These are phyloP conservation scores for Keithomyces neogunnii DNA, from an alignment of 2,329 filamentous ascomycete genomes.

Conservation along the genomic window DNA sequence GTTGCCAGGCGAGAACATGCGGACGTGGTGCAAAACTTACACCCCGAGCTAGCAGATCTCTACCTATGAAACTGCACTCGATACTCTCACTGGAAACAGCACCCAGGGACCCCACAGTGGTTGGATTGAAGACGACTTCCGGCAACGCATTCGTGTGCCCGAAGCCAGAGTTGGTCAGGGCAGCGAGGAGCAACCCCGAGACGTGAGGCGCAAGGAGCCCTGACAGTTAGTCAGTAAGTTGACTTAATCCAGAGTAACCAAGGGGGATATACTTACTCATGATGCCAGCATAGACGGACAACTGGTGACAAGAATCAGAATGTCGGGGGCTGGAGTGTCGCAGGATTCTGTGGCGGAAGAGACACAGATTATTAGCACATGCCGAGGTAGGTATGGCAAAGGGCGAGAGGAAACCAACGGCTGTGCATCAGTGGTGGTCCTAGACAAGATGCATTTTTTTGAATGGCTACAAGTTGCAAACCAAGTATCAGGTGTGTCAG, in stretches of 20 bases:
- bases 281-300: not conserved
- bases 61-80: slow-evolving; percentile 62
- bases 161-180: slow-evolving; percentile 1
- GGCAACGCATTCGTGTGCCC: slow-evolving; percentile 9
- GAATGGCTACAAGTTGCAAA: no score
- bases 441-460: no score
- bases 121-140: slow-evolving; percentile 15
- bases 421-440: no score
- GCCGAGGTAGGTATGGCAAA: no score
- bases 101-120: slow-evolving; percentile 29
- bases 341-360: not conserved
- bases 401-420: no score
- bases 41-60: slow-evolving; percentile 47
- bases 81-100: slow-evolving; percentile 63
- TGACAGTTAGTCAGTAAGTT: not conserved
- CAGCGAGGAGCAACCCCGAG: slow-evolving; percentile 1
- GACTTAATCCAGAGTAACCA: not conserved
- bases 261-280: not conserved
- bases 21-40: slow-evolving; percentile 24
- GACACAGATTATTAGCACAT: no score
- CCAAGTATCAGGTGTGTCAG: no score
- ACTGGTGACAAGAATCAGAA: not conserved
- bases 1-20: not conserved
- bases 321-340: not conserved
- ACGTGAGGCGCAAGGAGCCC: not conserved